These are phyloP conservation scores for Mortierella sp. DNA, from an alignment of 371 early-diverging fungal genomes.

Conservation along the genomic window DNA sequence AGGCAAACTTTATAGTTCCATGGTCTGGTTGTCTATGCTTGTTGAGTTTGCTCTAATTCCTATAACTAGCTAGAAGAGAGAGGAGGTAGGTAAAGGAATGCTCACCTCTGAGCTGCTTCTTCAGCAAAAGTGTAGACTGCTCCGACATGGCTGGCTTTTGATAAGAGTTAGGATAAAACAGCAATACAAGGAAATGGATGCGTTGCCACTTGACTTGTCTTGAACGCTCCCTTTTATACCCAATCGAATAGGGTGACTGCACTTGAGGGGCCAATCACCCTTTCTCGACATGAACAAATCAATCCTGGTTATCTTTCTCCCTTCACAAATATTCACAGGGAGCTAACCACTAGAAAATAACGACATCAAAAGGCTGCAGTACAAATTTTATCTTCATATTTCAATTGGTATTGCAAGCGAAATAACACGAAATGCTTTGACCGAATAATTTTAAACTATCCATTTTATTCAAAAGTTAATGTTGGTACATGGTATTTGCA, in stretches of 20 bases:
- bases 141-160: conserved; percentile 18
- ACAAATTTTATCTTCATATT: no score
- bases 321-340: not conserved
- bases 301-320: not conserved
- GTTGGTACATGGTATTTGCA: conserved; percentile 13
- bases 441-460: not conserved
- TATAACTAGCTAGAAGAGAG: not conserved
- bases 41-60: not conserved
- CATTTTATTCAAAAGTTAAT: not conserved
- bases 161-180: not conserved
- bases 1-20: not conserved
- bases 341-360: not conserved
- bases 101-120: conserved; percentile 70
- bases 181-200: not conserved
- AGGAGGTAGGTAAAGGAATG: not conserved
- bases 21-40: not conserved
- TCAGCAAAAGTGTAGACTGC: conserved; percentile 62
- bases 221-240: not conserved
- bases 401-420: no score
- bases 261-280: not conserved
- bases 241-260: not conserved
- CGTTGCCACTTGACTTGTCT: not conserved
- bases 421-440: not conserved
- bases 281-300: not conserved
- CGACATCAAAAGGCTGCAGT: not conserved